Percentiles rank a stretch among this genome's conserved stretches.
Evolutionary conservation across 768 basidiomycete genomes (phyloP).

Genomic region (Pulveroboletus sp.): DNA sequence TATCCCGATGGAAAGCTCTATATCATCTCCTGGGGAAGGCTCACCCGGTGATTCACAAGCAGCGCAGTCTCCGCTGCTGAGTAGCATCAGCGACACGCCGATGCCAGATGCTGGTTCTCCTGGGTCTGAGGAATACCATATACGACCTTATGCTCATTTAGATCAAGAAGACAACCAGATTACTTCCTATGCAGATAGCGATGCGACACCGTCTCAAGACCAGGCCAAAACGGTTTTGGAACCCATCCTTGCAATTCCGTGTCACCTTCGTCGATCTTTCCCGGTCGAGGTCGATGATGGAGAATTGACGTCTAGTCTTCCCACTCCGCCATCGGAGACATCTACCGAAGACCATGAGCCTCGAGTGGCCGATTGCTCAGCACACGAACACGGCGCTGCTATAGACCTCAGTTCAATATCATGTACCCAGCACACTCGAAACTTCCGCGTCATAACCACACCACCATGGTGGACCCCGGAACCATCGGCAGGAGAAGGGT

Average conservation of each 20-base stretch:
- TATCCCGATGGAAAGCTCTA: no score
- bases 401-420: background rate
- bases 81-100: background rate
- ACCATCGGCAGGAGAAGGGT: background rate
- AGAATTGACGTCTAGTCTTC: background rate
- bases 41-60: background rate
- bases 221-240: background rate
- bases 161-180: background rate
- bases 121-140: background rate
- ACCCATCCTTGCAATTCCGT: no score
- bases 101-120: background rate
- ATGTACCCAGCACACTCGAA: background rate
- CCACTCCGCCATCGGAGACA: slow-evolving; percentile 4
- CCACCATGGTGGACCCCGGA: slow-evolving; percentile 2
- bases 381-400: background rate
- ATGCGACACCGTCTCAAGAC: background rate
- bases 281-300: background rate
- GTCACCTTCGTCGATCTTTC: background rate
- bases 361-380: background rate
- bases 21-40: background rate
- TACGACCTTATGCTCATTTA: background rate
- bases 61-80: background rate
- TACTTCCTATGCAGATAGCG: background rate
- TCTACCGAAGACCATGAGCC: background rate
- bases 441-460: slow-evolving; percentile 1